phyloP scores from a whole-genome alignment of 83 land plant genomes.

The Picea abies region DNA sequence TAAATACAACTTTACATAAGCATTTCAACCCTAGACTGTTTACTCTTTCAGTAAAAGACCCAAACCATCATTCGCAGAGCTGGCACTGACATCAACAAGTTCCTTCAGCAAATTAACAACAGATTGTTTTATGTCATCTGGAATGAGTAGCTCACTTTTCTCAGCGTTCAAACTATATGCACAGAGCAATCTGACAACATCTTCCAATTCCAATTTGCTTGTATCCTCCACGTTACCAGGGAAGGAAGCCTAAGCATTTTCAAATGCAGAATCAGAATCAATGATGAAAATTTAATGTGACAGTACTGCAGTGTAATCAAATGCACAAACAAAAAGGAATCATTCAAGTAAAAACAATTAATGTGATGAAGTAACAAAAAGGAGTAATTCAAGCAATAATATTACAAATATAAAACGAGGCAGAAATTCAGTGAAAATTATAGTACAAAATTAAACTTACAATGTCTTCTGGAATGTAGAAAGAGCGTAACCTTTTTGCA shows the following conservation, averaged over 20 bases:
- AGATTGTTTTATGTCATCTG: conserved; percentile 34
- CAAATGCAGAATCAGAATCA: conserved; percentile 18
- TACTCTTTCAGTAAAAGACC: too few species aligned
- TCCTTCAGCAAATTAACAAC: conserved; percentile 38
- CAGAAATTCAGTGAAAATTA: too few species aligned
- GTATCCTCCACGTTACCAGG: conserved; percentile 15
- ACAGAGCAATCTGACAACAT: conserved; percentile 30
- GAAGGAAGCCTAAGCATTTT: conserved; percentile 9
- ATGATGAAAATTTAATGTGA: too few species aligned
- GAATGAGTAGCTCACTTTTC: conserved; percentile 19
- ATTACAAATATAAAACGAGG: too few species aligned
- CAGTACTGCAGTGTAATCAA: too few species aligned
- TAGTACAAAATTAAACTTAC: conserved; percentile 26
- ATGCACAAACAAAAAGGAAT: too few species aligned
- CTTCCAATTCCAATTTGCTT: conserved; percentile 22
- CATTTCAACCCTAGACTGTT: too few species aligned
- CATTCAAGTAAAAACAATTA: too few species aligned
- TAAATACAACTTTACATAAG: too few species aligned
- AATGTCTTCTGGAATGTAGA: conserved; percentile 38
- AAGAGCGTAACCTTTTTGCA: conserved; percentile 45
- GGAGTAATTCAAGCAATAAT: too few species aligned
- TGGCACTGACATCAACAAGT: conserved; percentile 27
- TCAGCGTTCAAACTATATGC: conserved; percentile 21
- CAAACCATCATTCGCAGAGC: too few species aligned
- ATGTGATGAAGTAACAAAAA: too few species aligned